Evolutionary conservation across 1,284 basidiomycete species (phyloP), one percentile per base, ranked within the genome.

Genomic region (Trametes polyzona): DNA sequence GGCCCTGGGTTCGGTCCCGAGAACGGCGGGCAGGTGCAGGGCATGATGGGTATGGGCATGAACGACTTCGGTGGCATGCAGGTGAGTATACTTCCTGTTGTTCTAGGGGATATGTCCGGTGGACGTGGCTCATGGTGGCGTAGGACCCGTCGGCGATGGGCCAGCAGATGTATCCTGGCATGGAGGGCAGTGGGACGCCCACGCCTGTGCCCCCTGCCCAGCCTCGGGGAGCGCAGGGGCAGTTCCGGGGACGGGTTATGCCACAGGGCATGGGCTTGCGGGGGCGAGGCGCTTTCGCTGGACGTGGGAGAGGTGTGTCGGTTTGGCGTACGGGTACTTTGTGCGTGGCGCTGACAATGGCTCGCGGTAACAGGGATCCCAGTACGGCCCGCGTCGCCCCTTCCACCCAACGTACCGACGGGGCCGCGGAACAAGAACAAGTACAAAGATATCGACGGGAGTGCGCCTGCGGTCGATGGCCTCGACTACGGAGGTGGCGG

Each of bases 401-500:
- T 92, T 1, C 91, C 91, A 3, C 89, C 91, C 16, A 86, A 86
- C 61, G 90, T 93, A 21, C 91, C 91, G 0, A 93, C 91, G 0
- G 92, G 92, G 1, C 91, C 91, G 10, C 80, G 91, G 41, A 93
- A 92, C 70, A 87, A 90, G 69, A 92, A 91, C 70, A 91, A 91
- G 69, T 93, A 93, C 76, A 93, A 92, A 74, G 91, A 93, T 70
- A 82, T 91, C 33, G 89, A 92, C 67, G 84, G 83, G 12, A 90
- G 89, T 66, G 87, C 87, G 1, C 85, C 87, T 56, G 88, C 88
- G 36, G 87, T 90, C 8, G 90, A 92, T 65, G 90, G 90, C n/a
- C 73, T 93, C 67, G 92, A 93, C 68, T 93, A 93, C 64, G 90
- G 90, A 6, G 89, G 88, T 6, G 82, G 76, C 57, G 68, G 74